Evolutionary conservation across 2,329 filamentous ascomycete species (phyloP), one percentile per base, ranked within the genome.

Genomic region (Trichoderma hamatum): DNA sequence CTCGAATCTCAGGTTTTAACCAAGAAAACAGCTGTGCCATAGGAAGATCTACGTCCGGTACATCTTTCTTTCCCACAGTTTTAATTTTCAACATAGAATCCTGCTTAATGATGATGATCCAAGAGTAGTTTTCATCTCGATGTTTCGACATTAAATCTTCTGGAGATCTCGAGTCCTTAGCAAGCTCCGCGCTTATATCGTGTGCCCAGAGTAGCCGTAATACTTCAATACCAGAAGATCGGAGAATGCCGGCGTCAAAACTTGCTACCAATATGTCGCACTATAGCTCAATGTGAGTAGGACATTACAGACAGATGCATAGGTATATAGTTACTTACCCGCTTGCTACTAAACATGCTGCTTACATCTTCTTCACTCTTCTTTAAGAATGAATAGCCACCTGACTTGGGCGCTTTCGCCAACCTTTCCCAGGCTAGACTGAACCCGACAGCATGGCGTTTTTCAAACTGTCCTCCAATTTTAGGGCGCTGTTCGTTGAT

Each of bases 241-340:
- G 89, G 14, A 97, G 86, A 4, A 93, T 86, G 3, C 88, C 86
- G 0, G 90, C 82, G 75, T 97, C 94, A 74, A 97, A 96, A 74
- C 93, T 95, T 13, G 94, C 92, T 46, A 99, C 90, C 3, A 98
- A 88, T 16, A 96, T 92, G 78, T 98, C 94, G 75, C 94, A 97
- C 84, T 93, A 24, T 10, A 55, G 16, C 3, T 36, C 24, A 74
- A 2, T 7, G 24, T 52, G 9, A 59, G 54, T 65, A 26, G 60
- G 19, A 5, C 16, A 39, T 30, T 9, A 24, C 10, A 54, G 5
- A 21, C 16, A 30, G 70, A 19, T 72, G 71, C 36, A 5, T 7
- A 51, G 30, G 34, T 55, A 43, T 52, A 36, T 21, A 13, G 46
- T 61, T 14, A 81, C 88, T 81, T 82, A 91, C 89, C 72, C 90